Conservation (phyloP, 2,329 filamentous ascomycete genomes). For the Myotisia sp. region DNA sequence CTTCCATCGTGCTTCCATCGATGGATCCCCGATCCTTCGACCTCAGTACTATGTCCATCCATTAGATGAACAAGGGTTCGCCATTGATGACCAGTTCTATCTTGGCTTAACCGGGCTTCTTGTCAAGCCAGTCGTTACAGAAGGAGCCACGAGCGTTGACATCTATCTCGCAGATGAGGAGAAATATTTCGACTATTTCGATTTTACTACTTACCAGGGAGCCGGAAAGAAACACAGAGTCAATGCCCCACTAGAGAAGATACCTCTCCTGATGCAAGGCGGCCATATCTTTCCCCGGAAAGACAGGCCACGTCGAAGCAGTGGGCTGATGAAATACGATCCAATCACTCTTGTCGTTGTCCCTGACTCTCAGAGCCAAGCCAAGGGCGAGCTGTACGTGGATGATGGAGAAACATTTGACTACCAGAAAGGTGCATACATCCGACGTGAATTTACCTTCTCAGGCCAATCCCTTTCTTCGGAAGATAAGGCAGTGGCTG, state of each 20-base stretch:
- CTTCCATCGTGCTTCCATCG: slow-evolving; percentile 73
- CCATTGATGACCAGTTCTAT: slow-evolving; percentile 85
- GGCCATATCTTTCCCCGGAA: slow-evolving; percentile 85
- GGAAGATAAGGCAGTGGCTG: slow-evolving; percentile 48
- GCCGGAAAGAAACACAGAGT: slow-evolving; percentile 57
- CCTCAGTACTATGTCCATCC: slow-evolving; percentile 92
- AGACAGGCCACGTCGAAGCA: slow-evolving; percentile 73
- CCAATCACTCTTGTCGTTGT: slow-evolving; percentile 83
- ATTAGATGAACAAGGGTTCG: slow-evolving; percentile 70
- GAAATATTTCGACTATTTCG: slow-evolving; percentile 91
- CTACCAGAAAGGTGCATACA: slow-evolving; percentile 70
- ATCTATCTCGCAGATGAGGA: slow-evolving; percentile 83
- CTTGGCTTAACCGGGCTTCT: slow-evolving; percentile 76
- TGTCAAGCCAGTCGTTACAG: slow-evolving; percentile 75
- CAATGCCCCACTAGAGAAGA: slow-evolving; percentile 65
- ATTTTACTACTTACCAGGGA: slow-evolving; percentile 60
- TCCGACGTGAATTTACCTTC: slow-evolving; percentile 68
- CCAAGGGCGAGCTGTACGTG: slow-evolving; percentile 70
- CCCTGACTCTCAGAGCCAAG: slow-evolving; percentile 53
- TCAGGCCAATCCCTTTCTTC: slow-evolving; percentile 48
- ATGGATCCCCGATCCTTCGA: slow-evolving; percentile 73
- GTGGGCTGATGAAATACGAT: slow-evolving; percentile 80
- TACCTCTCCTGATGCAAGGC: slow-evolving; percentile 82
- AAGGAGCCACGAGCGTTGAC: slow-evolving; percentile 57
- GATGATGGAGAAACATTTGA: slow-evolving; percentile 93